A percentile compares a stretch with the other conserved stretches of the same genome.
phyloP scores from a whole-genome alignment of 2,329 filamentous ascomycete genomes.

The Fusarium nurragi region DNA sequence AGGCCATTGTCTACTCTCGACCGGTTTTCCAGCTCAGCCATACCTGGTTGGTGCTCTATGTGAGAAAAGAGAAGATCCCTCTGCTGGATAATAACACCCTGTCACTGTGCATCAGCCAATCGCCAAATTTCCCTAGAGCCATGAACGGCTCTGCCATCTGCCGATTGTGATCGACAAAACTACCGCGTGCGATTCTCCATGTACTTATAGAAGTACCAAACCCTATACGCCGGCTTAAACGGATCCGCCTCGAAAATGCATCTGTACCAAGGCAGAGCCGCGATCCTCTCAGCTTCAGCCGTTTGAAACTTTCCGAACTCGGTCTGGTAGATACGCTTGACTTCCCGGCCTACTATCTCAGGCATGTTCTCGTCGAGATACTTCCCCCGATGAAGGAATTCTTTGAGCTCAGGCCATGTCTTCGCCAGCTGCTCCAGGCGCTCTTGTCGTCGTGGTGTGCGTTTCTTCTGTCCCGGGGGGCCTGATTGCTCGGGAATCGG shows the following conservation, averaged over 20 bases:
- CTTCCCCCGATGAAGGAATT: too few species aligned
- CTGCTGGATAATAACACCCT: background rate
- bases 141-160: background rate
- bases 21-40: constrained; percentile 8
- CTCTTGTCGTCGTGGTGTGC: too few species aligned
- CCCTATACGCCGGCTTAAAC: background rate
- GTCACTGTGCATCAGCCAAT: background rate
- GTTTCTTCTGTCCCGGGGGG: too few species aligned
- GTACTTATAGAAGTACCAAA: background rate
- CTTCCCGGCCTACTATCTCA: too few species aligned
- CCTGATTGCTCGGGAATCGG: background rate
- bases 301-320: too few species aligned
- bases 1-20: background rate
- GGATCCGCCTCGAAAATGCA: background rate
- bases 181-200: too few species aligned
- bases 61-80: background rate
- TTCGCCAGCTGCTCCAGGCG: too few species aligned
- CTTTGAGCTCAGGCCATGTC: too few species aligned
- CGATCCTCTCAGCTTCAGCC: too few species aligned
- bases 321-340: too few species aligned
- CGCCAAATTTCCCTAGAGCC: background rate
- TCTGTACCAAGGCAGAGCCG: too few species aligned
- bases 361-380: too few species aligned
- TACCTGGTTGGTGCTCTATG: constrained; percentile 1
- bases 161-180: background rate